Evolutionary conservation across 208 protist genomes (phyloP).

Genomic region (Naegleria gruberi): DNA sequence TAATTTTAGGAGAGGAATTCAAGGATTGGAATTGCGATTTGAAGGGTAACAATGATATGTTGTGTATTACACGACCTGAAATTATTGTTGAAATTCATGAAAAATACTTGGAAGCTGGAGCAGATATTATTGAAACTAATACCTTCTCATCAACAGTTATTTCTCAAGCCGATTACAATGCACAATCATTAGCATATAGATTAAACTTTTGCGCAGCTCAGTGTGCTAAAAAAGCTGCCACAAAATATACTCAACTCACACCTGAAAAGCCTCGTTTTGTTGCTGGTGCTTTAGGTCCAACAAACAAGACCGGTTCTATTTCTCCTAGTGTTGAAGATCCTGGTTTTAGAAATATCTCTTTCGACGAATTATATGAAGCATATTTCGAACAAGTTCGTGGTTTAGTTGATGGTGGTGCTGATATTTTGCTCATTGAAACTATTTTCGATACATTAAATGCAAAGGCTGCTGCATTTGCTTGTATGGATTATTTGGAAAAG

Average conservation of each 20-base stretch:
- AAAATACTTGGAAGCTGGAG: conserved; percentile 78
- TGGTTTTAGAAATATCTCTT: conserved; percentile 73
- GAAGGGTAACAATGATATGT: conserved; percentile 94
- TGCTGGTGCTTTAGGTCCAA: conserved; percentile 85
- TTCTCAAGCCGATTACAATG: conserved; percentile 83
- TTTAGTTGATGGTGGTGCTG: conserved; percentile 81
- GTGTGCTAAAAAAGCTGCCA: conserved; percentile 55
- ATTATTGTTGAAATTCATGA: conserved; percentile 77
- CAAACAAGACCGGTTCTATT: conserved; percentile 85
- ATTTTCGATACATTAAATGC: conserved; percentile 80
- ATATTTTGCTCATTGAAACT: conserved; percentile 90
- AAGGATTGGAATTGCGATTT: conserved; percentile 69
- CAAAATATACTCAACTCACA: conserved; percentile 39
- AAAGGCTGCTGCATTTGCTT: conserved; percentile 83
- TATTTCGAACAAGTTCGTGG: conserved; percentile 78
- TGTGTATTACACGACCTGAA: conserved; percentile 78
- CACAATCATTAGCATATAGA: conserved; percentile 69
- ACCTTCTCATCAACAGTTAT: conserved; percentile 85
- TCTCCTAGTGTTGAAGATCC: conserved; percentile 83
- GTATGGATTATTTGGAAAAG: conserved; percentile 75
- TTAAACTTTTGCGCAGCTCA: conserved; percentile 65
- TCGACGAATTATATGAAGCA: conserved; percentile 77
- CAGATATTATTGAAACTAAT: conserved; percentile 92
- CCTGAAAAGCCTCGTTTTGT: conserved; percentile 67
- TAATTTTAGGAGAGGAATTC: conserved; percentile 55